Base-by-base conservation (phyloP, 202 grass and related monocot genomes). In the Schoenoplectus tabernaemontani region DNA sequence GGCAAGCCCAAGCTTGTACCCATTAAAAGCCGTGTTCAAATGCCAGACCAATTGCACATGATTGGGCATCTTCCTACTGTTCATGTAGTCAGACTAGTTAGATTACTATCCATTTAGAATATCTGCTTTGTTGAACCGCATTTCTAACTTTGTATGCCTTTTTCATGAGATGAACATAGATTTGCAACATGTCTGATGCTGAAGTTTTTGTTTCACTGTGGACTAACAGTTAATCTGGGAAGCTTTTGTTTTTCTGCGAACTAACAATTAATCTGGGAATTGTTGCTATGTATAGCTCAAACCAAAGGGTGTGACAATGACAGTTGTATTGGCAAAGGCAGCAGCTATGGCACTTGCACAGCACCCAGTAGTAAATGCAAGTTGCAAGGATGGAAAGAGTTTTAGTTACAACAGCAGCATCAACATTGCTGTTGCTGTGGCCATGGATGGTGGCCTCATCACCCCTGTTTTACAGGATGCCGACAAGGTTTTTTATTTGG, bases 301-400 rank as follows among this genome's bases (percentile, higher is more conserved):
- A 79, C 80, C 83, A 24, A 98, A 95, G 83, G 91, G 95, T 33
- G 88, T 98, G 12, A 98, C 95, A 50, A 98, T 94, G 88, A 92
- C 95, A 44, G 85, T 94, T 57, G 48, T 98, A 41, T 82, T 98
- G 24, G 95, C 87, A 56, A 95, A 95, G 77, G 91, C 88, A 0
- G 95, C 85, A 66, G 95, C 89, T 46, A 83, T 98, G 95, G 89
- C 89, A 4, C 95, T 98, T 9, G 74, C 78, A 33, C 90, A 89
- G 59, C 95, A 98, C 85, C 95, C 95, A 30, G 85, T 92, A 22
- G 83, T 98, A 57, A 92, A 98, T 53, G 88, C 95, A 63, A 86
- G 81, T 73, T 98, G 95, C 83, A 95, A 91, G 80, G 95, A 98
- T 89, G 95, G 91, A 72, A 98, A 98, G 88, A 95, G 91, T 70